Base-by-base conservation (phyloP, 345 rosid genomes). In the Cardamine chenopodiifolia region DNA sequence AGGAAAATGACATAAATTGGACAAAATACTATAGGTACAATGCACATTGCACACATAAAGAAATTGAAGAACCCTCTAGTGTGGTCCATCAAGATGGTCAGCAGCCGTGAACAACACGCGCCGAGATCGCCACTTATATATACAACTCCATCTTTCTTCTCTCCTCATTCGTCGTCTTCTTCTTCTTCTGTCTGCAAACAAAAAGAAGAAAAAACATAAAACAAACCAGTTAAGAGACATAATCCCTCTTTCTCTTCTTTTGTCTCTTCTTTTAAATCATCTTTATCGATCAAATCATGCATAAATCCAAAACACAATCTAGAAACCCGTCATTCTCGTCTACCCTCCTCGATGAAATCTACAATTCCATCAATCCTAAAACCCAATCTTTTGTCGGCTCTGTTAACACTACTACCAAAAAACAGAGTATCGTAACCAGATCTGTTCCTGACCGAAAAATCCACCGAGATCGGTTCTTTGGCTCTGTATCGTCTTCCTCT, bases 281-380 rank as follows among this genome's bases (percentile, higher is more conserved):
- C 52, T 37, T 48, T 20, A 31, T 58, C 50, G n/a, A 40, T 11
- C 39, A 55, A 66, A 72, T 14, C 69, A 78, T 78, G 81, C 73
- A 72, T 66, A 72, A 54, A 72, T 78, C 81, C 81, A 71, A 77
- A 71, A 17, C 22, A 4, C 50, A 45, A 45, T 45, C 50, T 17
- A 72, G 62, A 22, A 83, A 69, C 88, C 97, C 96, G 37, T 90
- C 99, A 68, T 94, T 92, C 81, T 94, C 99, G 29, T 92, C 99
- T 5, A 74, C 82, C 58, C 92, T 94, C 18, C 97, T 94, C 45
- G 99, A 94, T 69, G 83, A 92, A 83, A 94, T 94, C 78, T 94
- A 89, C 86, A 89, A 93, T 47, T 90, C 97, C 29, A 85, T 89
- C 45, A 95, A 84, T 25, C 93, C 84, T 2, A 76, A 84, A 2